These are phyloP conservation scores for Dictyostelium capitatum DNA, from an alignment of 78 protist species.

Conservation along the genomic window DNA sequence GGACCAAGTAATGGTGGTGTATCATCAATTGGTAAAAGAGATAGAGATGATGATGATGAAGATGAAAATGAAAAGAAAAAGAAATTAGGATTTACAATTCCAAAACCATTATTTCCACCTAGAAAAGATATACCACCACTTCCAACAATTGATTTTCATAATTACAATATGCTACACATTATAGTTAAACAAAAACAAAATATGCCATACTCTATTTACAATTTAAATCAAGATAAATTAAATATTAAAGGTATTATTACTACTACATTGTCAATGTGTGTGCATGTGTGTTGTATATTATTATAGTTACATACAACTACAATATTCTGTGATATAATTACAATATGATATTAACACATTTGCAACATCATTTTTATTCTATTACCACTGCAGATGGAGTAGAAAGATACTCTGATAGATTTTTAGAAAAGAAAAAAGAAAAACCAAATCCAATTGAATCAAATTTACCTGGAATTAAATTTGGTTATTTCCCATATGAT, in stretches of 20 bases:
- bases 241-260: background rate
- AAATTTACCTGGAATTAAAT: constrained; percentile 10
- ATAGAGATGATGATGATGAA: constrained; percentile 1
- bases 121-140: constrained; percentile 22
- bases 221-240: constrained; percentile 4
- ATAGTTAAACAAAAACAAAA: constrained; percentile 1
- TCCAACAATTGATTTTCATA: constrained; percentile 20
- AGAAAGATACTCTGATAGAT: constrained; percentile 29
- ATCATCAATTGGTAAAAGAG: background rate
- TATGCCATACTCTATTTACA: constrained; percentile 21
- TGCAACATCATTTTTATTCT: no score
- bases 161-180: background rate
- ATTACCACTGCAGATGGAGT: constrained; percentile 22
- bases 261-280: background rate
- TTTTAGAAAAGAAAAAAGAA: background rate
- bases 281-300: no score
- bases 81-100: background rate
- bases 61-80: background rate
- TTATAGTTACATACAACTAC: no score
- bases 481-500: constrained; percentile 30
- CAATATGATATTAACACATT: no score
- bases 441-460: background rate
- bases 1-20: constrained; percentile 7
- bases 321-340: no score
- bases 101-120: constrained; percentile 1